Conservation (phyloP, 2,329 filamentous ascomycete species). For the Cordyceps fumosorosea region DNA sequence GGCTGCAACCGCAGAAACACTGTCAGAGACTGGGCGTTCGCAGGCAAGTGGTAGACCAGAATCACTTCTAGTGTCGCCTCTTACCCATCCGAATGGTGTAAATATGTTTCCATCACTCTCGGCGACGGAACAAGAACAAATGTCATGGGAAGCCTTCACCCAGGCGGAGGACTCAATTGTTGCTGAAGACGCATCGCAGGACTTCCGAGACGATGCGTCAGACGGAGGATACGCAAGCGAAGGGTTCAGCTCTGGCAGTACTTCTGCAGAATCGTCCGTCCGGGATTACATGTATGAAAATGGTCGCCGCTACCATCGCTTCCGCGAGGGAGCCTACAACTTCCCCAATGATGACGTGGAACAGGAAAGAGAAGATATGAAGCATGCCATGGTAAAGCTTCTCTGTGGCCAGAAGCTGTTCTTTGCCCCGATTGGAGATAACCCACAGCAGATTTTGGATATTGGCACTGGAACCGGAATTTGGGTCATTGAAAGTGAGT, state of each 20-base stretch:
- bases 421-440: slow-evolving; percentile 43
- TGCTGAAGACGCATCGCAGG: slow-evolving; percentile 26
- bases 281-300: slow-evolving; percentile 49
- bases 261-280: slow-evolving; percentile 33
- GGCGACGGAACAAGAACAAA: slow-evolving; percentile 27
- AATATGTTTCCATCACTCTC: slow-evolving; percentile 32
- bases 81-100: slow-evolving; percentile 32
- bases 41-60: slow-evolving; percentile 12
- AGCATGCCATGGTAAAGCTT: slow-evolving; percentile 45
- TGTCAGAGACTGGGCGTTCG: background rate
- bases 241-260: slow-evolving; percentile 29
- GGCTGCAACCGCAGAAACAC: background rate
- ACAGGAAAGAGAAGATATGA: slow-evolving; percentile 52
- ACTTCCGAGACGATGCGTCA: slow-evolving; percentile 19
- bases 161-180: slow-evolving; percentile 32
- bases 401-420: slow-evolving; percentile 42
- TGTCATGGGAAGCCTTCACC: slow-evolving; percentile 29
- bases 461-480: slow-evolving; percentile 54
- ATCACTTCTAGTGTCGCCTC: slow-evolving; percentile 22
- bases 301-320: slow-evolving; percentile 52
- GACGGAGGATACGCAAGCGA: slow-evolving; percentile 35
- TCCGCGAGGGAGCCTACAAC: slow-evolving; percentile 47
- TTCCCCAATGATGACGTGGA: slow-evolving; percentile 56
- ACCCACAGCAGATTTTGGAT: slow-evolving; percentile 46
- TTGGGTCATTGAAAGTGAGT: slow-evolving; percentile 49